phyloP scores from a whole-genome alignment of 345 rosid species.

The Clausena lansium region DNA sequence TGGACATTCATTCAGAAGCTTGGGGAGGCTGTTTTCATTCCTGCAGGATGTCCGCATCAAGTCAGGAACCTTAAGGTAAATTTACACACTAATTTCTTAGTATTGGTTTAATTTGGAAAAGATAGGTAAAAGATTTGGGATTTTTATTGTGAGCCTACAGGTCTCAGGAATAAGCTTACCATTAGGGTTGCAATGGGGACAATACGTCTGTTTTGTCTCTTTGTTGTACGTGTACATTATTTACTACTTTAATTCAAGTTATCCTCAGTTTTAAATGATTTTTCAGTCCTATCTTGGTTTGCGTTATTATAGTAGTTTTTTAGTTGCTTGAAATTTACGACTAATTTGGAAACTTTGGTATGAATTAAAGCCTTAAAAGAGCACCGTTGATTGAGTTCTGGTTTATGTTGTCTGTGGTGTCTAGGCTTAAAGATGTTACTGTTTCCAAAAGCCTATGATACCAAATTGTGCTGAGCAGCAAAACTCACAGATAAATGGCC shows the following conservation, averaged over 20 bases:
- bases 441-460: background rate
- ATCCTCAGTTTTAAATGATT: background rate
- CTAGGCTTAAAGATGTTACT: background rate
- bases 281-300: background rate
- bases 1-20: conserved; percentile 63
- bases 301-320: background rate
- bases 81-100: background rate
- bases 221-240: background rate
- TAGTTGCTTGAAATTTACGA: background rate
- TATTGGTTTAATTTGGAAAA: background rate
- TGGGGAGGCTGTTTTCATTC: conserved; percentile 69
- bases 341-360: background rate
- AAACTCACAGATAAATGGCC: background rate
- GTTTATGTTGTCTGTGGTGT: background rate
- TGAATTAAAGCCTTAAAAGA: background rate
- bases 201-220: background rate
- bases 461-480: background rate
- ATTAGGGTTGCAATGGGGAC: background rate
- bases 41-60: conserved; percentile 76
- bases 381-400: background rate
- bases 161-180: too few relatives aligned
- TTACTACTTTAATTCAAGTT: background rate
- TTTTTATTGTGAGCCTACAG: background rate
- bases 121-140: background rate
- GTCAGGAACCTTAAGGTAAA: conserved; percentile 63